phyloP scores from a whole-genome alignment of 2,329 filamentous ascomycete species.

The Dothideomycetidae sp. region DNA sequence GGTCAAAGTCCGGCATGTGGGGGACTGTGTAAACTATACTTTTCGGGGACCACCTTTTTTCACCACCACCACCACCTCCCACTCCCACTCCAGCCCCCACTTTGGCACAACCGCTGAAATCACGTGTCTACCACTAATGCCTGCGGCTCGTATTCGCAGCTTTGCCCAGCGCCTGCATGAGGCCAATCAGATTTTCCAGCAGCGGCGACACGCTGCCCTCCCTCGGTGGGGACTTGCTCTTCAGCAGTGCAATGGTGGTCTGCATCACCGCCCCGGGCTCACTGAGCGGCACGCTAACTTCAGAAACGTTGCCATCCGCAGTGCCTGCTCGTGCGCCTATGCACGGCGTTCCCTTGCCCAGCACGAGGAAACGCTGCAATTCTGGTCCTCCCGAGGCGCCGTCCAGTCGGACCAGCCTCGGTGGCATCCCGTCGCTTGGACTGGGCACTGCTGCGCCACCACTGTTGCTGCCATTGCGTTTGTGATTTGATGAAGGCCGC shows the following conservation, averaged over 20 bases:
- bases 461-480: too few species aligned
- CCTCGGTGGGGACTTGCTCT: neutral
- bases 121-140: too few species aligned
- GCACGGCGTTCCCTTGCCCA: neutral
- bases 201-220: neutral
- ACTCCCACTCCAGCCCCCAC: too few species aligned
- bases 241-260: neutral
- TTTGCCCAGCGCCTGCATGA: neutral
- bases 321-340: neutral
- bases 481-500: slow-evolving; percentile 26
- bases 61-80: too few species aligned
- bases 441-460: slow-evolving; percentile 14
- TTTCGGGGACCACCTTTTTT: too few species aligned
- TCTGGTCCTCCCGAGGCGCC: neutral
- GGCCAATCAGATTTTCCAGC: neutral
- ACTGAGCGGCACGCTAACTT: neutral
- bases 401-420: neutral
- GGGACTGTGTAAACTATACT: too few species aligned
- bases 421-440: slow-evolving; percentile 19
- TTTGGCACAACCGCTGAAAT: too few species aligned
- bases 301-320: neutral
- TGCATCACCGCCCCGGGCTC: neutral
- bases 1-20: too few species aligned
- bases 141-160: too few species aligned
- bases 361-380: neutral